phyloP scores from a whole-genome alignment of 2,329 filamentous ascomycete species.

The Endocalyx cinctus region DNA sequence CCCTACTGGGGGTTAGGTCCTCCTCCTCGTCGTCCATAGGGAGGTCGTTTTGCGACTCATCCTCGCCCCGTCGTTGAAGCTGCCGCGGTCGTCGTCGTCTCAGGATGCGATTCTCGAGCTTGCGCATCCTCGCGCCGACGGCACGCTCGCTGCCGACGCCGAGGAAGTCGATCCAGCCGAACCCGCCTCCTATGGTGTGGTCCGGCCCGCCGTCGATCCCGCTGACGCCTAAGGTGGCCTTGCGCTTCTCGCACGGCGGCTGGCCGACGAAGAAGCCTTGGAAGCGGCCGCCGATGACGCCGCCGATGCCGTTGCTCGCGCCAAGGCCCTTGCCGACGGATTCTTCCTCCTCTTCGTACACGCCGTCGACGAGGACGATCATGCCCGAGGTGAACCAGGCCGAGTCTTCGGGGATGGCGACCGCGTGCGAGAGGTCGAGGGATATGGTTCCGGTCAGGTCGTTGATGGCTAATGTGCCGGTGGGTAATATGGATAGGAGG shows the following conservation, averaged over 20 bases:
- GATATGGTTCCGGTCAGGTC: slow-evolving; percentile 86
- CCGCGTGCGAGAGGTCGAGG: slow-evolving; percentile 76
- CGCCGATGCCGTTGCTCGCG: slow-evolving; percentile 77
- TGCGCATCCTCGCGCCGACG: slow-evolving; percentile 76
- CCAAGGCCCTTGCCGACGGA: slow-evolving; percentile 65
- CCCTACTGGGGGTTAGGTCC: slow-evolving; percentile 33
- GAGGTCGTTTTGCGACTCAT: slow-evolving; percentile 8
- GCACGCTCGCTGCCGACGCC: slow-evolving; percentile 87
- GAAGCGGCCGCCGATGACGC: slow-evolving; percentile 87
- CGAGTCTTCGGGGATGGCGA: slow-evolving; percentile 76
- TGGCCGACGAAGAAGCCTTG: slow-evolving; percentile 87
- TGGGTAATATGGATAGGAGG: slow-evolving; percentile 73
- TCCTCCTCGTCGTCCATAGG: slow-evolving; percentile 26
- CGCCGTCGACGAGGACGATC: slow-evolving; percentile 89
- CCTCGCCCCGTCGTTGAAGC: too few relatives aligned
- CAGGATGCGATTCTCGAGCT: slow-evolving; percentile 67
- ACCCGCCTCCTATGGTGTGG: slow-evolving; percentile 69
- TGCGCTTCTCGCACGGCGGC: slow-evolving; percentile 82
- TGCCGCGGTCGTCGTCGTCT: slow-evolving; percentile 26
- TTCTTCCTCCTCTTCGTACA: slow-evolving; percentile 91
- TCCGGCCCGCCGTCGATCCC: slow-evolving; percentile 53
- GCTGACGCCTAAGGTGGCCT: slow-evolving; percentile 69
- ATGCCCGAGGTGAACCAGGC: slow-evolving; percentile 94
- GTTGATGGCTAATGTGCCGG: slow-evolving; percentile 75
- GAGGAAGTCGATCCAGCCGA: slow-evolving; percentile 96